Evolutionary conservation across 2,329 filamentous ascomycete species (phyloP), one percentile per base, ranked within the genome.

Genomic region (Zymoseptoria passerinii): DNA sequence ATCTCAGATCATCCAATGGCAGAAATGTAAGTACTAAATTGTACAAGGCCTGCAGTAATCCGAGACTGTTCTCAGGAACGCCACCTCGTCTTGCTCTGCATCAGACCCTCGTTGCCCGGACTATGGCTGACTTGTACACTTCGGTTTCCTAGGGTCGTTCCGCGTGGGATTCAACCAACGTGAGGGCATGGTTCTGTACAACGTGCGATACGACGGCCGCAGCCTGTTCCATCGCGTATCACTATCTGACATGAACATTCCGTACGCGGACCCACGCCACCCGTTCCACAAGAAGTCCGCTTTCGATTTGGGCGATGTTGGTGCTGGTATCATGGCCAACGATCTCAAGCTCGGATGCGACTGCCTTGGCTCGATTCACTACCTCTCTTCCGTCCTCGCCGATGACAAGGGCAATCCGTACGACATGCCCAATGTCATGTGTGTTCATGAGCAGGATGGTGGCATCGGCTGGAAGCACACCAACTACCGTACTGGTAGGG

Each of bases 391-490:
- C 2, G 78, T 83, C 16, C 72, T 86, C 10, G 49, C 54, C 13
- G 54, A 58, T 35, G 52, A 55, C 48, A 59, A 58, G 53, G 59
- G 63, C n/a, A 77, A 80, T 16, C 78, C 82, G 0, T 68, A 82
- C 1, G 73, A 78, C 1, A 80, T 87, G 76, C 80, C 84, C n/a
- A 88, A 88, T 59, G 81, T 84, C 10, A 76, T 89, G 44, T 88
- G 86, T 67, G 78, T 88, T 53, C 86, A 89, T 68, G 86, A 89
- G 68, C 85, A 88, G 71, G 86, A 89, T 64, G 82, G 78, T 23
- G 86, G 86, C 3, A 83, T 87, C 58, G 82, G 82, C 48, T 86
- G 85, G 79, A 89, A 88, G 68, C 86, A 89, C 72, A 88, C 84
- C 53, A 88, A 89, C 71, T 86, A 87, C 73, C 77, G 86, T 8